Percentiles rank a stretch among this genome's conserved stretches.
phyloP scores from a whole-genome alignment of 805 yeast species.

The Ogataea pignaliae region DNA sequence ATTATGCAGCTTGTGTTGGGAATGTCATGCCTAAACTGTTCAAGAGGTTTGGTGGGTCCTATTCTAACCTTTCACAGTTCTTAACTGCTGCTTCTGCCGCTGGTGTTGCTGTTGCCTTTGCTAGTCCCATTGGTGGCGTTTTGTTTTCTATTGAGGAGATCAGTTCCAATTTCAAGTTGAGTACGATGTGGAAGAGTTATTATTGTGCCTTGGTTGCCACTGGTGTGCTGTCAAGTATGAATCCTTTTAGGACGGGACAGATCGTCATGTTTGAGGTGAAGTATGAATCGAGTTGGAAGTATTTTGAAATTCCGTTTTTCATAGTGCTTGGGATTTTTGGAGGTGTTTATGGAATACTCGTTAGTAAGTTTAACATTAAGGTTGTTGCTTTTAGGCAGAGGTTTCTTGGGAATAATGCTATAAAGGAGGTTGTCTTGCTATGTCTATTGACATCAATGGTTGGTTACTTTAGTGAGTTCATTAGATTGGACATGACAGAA shows the following conservation, averaged over 20 bases:
- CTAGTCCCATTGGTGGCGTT: slow-evolving; percentile 95
- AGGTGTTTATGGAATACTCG: slow-evolving; percentile 80
- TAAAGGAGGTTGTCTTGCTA: slow-evolving; percentile 67
- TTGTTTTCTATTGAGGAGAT: slow-evolving; percentile 91
- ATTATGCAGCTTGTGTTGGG: slow-evolving; percentile 97
- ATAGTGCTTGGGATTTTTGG: slow-evolving; percentile 83
- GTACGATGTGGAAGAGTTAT: slow-evolving; percentile 87
- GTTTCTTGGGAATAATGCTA: slow-evolving; percentile 52
- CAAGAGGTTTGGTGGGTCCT: slow-evolving; percentile 39
- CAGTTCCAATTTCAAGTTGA: slow-evolving; percentile 63
- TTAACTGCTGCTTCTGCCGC: slow-evolving; percentile 93
- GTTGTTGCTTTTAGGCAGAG: slow-evolving; percentile 74
- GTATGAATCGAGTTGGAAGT: slow-evolving; percentile 83
- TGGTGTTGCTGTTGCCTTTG: slow-evolving; percentile 98
- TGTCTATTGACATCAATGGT: slow-evolving; percentile 68
- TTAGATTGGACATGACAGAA: slow-evolving; percentile 90
- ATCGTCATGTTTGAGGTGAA: slow-evolving; percentile 89
- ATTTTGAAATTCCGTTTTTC: slow-evolving; percentile 78
- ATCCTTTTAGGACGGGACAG: slow-evolving; percentile 94
- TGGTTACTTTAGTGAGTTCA: slow-evolving; percentile 79
- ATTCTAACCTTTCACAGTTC: slow-evolving; percentile 48
- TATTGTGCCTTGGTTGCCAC: slow-evolving; percentile 89
- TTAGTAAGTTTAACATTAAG: slow-evolving; percentile 69
- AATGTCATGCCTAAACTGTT: slow-evolving; percentile 62
- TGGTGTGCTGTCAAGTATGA: slow-evolving; percentile 68